A percentile compares a stretch with the other conserved stretches of the same genome.
These are phyloP conservation scores for Elaeagnus macrophylla DNA, from an alignment of 306 rosid species.

Conservation along the genomic window DNA sequence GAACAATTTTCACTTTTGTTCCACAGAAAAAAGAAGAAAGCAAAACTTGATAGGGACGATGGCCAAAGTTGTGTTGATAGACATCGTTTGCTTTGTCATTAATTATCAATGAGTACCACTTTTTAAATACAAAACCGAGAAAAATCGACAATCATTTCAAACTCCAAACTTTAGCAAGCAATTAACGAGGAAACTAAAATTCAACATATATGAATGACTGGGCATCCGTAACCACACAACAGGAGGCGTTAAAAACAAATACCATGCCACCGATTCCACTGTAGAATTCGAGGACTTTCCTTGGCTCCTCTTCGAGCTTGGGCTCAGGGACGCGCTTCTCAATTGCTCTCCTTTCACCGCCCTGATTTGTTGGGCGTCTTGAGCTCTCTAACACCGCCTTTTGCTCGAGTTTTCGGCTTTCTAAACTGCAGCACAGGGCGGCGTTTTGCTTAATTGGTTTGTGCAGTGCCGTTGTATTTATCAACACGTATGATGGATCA, in stretches of 20 bases:
- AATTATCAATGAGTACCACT: conserved; percentile 74
- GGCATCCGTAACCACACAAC: neutral
- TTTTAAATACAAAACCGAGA: neutral
- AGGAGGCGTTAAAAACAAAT: neutral
- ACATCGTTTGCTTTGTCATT: conserved; percentile 86
- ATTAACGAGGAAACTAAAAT: neutral
- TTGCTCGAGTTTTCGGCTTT: too few species aligned
- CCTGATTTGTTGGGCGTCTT: too few species aligned
- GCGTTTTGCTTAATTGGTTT: too few species aligned
- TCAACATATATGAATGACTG: neutral
- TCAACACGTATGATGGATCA: too few species aligned
- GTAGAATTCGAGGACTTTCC: conserved; percentile 87
- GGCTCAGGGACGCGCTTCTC: too few species aligned
- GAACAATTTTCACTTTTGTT: neutral
- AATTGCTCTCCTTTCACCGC: too few species aligned
- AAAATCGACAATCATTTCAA: neutral
- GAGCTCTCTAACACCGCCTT: too few species aligned
- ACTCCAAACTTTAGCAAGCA: neutral
- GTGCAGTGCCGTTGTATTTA: too few species aligned
- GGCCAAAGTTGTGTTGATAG: conserved; percentile 63
- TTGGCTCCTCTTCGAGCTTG: conserved; percentile 22
- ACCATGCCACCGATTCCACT: conserved; percentile 98
- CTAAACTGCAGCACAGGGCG: too few species aligned
- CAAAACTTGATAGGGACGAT: conserved; percentile 81
- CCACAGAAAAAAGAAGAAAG: neutral